phyloP scores from a whole-genome alignment of 2,329 filamentous ascomycete genomes.

The Ceratocystiopsis minuta region DNA sequence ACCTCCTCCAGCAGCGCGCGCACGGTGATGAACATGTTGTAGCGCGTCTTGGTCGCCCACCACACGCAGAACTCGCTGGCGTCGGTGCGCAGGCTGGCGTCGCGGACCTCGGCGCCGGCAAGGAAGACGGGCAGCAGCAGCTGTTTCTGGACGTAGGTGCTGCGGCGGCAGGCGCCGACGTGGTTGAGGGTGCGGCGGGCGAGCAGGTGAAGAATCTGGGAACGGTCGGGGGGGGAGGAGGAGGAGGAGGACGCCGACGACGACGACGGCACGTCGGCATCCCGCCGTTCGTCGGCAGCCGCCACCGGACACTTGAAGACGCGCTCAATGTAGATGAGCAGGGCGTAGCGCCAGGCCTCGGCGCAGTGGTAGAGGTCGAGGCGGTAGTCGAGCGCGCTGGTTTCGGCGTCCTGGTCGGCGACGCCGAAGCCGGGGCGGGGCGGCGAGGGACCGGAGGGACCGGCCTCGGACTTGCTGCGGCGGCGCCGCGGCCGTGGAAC shows the following conservation, averaged over 20 bases:
- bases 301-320: conserved; percentile 13
- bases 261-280: too few species aligned
- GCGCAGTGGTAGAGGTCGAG: conserved; percentile 17
- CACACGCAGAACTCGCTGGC: conserved; percentile 15
- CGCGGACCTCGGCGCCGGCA: conserved; percentile 15
- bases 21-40: conserved; percentile 15
- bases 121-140: conserved; percentile 19
- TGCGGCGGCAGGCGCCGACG: conserved; percentile 14
- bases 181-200: conserved; percentile 15
- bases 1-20: conserved; percentile 9
- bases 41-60: conserved; percentile 16
- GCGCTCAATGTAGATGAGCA: conserved; percentile 16
- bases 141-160: conserved; percentile 17
- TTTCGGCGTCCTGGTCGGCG: neutral
- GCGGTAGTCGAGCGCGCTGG: neutral
- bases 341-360: conserved; percentile 17
- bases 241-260: too few species aligned
- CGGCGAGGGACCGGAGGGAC: too few species aligned
- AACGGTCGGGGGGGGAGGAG: too few species aligned
- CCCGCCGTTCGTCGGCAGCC: neutral
- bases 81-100: conserved; percentile 10
- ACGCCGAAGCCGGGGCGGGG: neutral
- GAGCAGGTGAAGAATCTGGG: conserved; percentile 5
- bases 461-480: too few species aligned
- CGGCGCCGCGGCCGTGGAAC: too few species aligned